phyloP scores from a whole-genome alignment of 345 rosid species.

The Trapa bicornis region DNA sequence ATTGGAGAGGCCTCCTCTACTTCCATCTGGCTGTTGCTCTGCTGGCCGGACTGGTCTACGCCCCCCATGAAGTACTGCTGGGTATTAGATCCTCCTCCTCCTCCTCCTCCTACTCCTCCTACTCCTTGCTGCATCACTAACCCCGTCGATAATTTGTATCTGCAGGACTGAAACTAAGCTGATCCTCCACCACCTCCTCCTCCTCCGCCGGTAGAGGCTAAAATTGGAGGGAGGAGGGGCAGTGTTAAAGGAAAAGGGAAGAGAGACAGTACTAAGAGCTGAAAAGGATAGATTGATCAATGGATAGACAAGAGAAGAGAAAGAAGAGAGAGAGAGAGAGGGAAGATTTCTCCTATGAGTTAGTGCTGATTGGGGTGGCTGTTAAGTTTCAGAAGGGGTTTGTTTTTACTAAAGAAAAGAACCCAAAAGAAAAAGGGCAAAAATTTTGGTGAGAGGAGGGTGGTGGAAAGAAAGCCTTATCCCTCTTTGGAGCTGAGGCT shows the following conservation, averaged over 20 bases:
- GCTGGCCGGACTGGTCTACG: conserved; percentile 11
- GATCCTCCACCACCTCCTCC: conserved; percentile 10
- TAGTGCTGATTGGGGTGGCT: conserved; percentile 18
- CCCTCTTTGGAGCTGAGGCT: background rate
- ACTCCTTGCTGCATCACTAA: too few relatives aligned
- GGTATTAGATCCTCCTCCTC: conserved; percentile 27
- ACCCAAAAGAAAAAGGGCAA: background rate
- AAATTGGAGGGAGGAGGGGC: conserved; percentile 2
- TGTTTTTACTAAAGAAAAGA: background rate
- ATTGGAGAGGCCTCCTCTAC: conserved; percentile 85
- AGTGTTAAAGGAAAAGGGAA: conserved; percentile 1
- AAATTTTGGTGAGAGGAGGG: conserved; percentile 4
- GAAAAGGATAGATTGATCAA: conserved; percentile 1
- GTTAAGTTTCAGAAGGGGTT: conserved; percentile 12
- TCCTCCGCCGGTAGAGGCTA: conserved; percentile 13
- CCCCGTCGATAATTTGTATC: background rate
- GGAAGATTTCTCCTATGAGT: conserved; percentile 29
- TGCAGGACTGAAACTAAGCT: background rate
- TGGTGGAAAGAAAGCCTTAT: background rate
- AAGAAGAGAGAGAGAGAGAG: conserved; percentile 18
- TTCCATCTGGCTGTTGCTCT: conserved; percentile 21
- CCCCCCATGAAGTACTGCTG: conserved; percentile 12
- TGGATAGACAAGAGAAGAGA: conserved; percentile 9
- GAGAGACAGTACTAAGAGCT: conserved; percentile 6
- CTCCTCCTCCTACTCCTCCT: too few relatives aligned